Base-by-base conservation (phyloP, 2,329 filamentous ascomycete genomes). In the Sporothrix schenckii region DNA sequence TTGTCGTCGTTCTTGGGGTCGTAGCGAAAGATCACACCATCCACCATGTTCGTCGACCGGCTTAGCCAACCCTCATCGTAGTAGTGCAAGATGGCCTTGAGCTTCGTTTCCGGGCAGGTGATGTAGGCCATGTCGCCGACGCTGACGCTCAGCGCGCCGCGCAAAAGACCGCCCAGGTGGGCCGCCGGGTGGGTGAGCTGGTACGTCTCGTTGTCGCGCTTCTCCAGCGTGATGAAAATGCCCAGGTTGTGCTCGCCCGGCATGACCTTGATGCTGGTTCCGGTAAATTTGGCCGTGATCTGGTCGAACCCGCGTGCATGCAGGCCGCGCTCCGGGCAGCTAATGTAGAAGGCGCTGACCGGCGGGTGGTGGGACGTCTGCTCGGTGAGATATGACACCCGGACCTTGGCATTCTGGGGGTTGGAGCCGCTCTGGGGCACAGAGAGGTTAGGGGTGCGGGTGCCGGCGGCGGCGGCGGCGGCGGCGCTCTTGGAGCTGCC, bases 341-440 rank as follows among this genome's bases (percentile, higher is more conserved):
- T 91, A 74, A 97, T 90, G 79, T 92, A 94, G 80, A 97, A 99
- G 16, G 95, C 95, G 75, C 94, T 98, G 74, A 99, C 94, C 11
- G 95, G 95, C 47, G 95, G 95, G 80, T 99, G 95, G 77, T 99
- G 95, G 9, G 93, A 97, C 10, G 95, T 99, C 82, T 99, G 95
- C 81, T 99, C 95, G 34, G 95, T 98, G 72, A 99, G 85, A 79
- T 97, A 99, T 11, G 93, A 97, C 75, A 99, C 88, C 75, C 91
- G 92, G 75, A 97, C 86, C 39, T 84, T 86, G 72, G 80, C 81
- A 68, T 83, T 83, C 10, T 78, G 73, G 1, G 82, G 80, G 49
- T 80, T 81, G 14, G 80, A 74, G 60, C 80, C 74, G n/a, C 81
- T 79, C 76, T 84, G 84, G 73, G 83, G 81, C 72, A 88, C 82